Evolutionary conservation across 1,139 yeast species (phyloP), one percentile per base, ranked within the genome.

Genomic region (Debaryomyces sp.): DNA sequence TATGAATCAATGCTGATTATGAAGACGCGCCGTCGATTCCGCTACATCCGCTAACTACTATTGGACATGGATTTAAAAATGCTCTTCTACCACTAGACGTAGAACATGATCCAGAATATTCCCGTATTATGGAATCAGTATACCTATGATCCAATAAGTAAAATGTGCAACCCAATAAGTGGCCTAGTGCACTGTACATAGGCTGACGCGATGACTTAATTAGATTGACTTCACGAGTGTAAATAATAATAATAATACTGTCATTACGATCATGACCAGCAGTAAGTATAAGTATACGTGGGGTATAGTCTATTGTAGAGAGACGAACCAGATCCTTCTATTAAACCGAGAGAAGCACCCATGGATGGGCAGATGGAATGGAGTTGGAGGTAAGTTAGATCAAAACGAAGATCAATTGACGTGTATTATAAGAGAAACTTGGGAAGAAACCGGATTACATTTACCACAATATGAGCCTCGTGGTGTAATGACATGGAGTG

Each of bases 341-440:
- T 59, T 77, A 27, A 77, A 77, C 49, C 60, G 82, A 32, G 67
- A 71, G 46, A 77, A 76, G 51, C 61, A 70, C 17, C 82, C 81
- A 1, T 77, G 80, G 78, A 77, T 75, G 80, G 82, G 82, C 2
- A 61, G 75, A 47, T 77, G 81, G 81, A 77, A 77, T 53, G 82
- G 81, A 1, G 77, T 77, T 12, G 81, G 81, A 3, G 82, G 82
- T 1, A 77, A 77, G 53, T 54, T 77, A 15, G 77, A 75, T 24
- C 48, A 54, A 0, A 61, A 52, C 8, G 80, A 75, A 54, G 51
- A 68, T 2, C 73, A 80, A 1, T 51, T 64, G 29, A 67, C 69
- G 8, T 74, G 81, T 48, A 75, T 77, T 18, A 62, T 70, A 4
- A 54, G 81, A 44, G 81, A 77, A 56, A 70, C 80, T 0, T 39